A percentile compares a stretch with the other conserved stretches of the same genome.
phyloP scores from a whole-genome alignment of 1,284 basidiomycete genomes.

The Pseudozyma pruni region DNA sequence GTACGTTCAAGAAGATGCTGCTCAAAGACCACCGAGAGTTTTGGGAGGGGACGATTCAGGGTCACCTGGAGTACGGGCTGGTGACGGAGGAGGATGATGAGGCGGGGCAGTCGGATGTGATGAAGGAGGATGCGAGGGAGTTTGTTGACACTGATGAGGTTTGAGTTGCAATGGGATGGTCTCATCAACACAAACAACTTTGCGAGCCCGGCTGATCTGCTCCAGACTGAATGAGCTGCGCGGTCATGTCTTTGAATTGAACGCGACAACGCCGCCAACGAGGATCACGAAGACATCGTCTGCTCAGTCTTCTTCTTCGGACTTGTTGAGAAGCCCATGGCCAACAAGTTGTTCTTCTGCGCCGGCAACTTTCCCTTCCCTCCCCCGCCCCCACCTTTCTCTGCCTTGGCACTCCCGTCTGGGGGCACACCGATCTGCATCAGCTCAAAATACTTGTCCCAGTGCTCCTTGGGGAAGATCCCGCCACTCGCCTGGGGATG shows the following conservation, averaged over 20 bases:
- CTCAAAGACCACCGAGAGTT: constrained; percentile 27
- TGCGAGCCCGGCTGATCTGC: no score
- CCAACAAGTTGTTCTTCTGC: constrained; percentile 40
- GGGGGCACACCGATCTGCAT: constrained; percentile 58
- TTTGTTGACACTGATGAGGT: constrained; percentile 42
- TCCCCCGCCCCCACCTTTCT: neutral
- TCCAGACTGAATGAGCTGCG: no score
- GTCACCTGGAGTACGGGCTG: constrained; percentile 27
- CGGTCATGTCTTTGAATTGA: constrained; percentile 8
- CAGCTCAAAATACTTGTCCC: constrained; percentile 37
- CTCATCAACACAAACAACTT: no score
- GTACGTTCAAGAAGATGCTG: constrained; percentile 25
- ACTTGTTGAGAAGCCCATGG: constrained; percentile 39
- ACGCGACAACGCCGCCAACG: neutral
- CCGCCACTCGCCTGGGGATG: constrained; percentile 56
- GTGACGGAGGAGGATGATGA: constrained; percentile 45
- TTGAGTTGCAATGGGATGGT: constrained; percentile 10
- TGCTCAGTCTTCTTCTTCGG: constrained; percentile 38
- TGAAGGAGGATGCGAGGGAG: constrained; percentile 27
- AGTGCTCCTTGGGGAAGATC: constrained; percentile 51
- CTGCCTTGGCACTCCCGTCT: constrained; percentile 3
- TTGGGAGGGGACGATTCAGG: constrained; percentile 32
- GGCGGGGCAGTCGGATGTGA: constrained; percentile 42
- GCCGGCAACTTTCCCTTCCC: constrained; percentile 20
- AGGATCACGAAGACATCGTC: constrained; percentile 1